Base-by-base conservation (phyloP, 768 basidiomycete genomes). In the Tylopilus subfusipes region DNA sequence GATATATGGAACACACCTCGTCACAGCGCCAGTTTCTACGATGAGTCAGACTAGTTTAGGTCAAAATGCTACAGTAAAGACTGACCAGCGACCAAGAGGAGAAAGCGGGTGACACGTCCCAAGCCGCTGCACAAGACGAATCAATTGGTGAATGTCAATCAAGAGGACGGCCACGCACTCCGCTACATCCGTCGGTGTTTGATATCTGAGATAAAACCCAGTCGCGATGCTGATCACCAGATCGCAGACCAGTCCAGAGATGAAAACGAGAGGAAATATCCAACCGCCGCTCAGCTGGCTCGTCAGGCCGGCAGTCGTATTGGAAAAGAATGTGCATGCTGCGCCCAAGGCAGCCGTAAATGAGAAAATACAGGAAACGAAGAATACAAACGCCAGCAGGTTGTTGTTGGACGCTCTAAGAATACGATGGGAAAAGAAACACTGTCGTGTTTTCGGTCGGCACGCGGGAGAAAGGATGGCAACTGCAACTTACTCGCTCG, bases 271-370 rank as follows among this genome's bases (percentile, higher is more conserved):
- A 4, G 65, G 59, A 39, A 65, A 58, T 48, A 58, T 52, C 64
- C 64, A 63, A 21, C 18, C 22, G 3, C 8, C 36, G 30, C 38
- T 29, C n/a, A 62, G 60, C 22, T 62, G 60, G 24, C 29, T 34
- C 7, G 39, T 50, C 44, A 63, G 42, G 14, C 22, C 29, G 12
- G 47, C 5, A 6, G 44, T 56, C 4, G 27, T 18, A 19, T 29
- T 24, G 6, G 55, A 34, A 33, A 66, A 65, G 34, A 66, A 66
- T 39, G 42, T n/a, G 19, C 54, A 50, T 3, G 62, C 59, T 13
- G 55, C 59, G 1, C 65, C 64, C 55, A 63, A 52, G 31, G 59
- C 62, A 48, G 49, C 59, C n/a, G 59, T 64, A 24, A 66, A 61
- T 12, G 62, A 47, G 48, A 65, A 58, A 5, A 63, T 44, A 47